Conservation (phyloP, 2,329 filamentous ascomycete genomes). For the Curvularia spicifera region DNA sequence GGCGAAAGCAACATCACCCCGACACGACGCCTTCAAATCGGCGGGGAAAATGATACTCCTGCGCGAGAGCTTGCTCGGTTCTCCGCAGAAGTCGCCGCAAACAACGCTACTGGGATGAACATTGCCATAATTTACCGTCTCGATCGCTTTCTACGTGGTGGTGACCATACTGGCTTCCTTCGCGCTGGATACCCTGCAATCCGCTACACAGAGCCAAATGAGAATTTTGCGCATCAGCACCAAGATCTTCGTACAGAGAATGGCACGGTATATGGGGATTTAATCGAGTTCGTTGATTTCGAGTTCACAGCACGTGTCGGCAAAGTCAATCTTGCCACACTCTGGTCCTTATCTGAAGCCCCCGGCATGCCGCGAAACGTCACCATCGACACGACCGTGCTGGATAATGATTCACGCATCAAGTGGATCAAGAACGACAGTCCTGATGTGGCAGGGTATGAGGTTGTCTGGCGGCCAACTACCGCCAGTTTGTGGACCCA, state of each 20-base stretch:
- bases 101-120: slow-evolving; percentile 60
- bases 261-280: slow-evolving; percentile 62
- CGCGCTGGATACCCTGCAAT: slow-evolving; percentile 61
- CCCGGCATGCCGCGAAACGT: slow-evolving; percentile 60
- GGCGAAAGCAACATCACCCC: slow-evolving; percentile 49
- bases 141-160: slow-evolving; percentile 63
- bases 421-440: slow-evolving; percentile 56
- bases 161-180: slow-evolving; percentile 64
- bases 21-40: slow-evolving; percentile 51
- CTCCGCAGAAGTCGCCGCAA: slow-evolving; percentile 62
- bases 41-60: slow-evolving; percentile 62
- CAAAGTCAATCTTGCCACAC: slow-evolving; percentile 61
- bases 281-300: slow-evolving; percentile 64
- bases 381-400: slow-evolving; percentile 53
- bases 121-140: slow-evolving; percentile 63
- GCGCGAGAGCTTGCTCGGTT: slow-evolving; percentile 63
- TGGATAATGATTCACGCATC: slow-evolving; percentile 60
- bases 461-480: slow-evolving; percentile 63
- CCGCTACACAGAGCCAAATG: slow-evolving; percentile 64
- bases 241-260: slow-evolving; percentile 60
- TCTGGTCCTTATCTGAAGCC: slow-evolving; percentile 62
- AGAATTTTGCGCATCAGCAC: slow-evolving; percentile 65
- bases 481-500: slow-evolving; percentile 60
- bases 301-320: slow-evolving; percentile 62
- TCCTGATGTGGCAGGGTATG: slow-evolving; percentile 56